Base-by-base conservation (phyloP, 2,329 filamentous ascomycete species). In the Neofusicoccum parvum region DNA sequence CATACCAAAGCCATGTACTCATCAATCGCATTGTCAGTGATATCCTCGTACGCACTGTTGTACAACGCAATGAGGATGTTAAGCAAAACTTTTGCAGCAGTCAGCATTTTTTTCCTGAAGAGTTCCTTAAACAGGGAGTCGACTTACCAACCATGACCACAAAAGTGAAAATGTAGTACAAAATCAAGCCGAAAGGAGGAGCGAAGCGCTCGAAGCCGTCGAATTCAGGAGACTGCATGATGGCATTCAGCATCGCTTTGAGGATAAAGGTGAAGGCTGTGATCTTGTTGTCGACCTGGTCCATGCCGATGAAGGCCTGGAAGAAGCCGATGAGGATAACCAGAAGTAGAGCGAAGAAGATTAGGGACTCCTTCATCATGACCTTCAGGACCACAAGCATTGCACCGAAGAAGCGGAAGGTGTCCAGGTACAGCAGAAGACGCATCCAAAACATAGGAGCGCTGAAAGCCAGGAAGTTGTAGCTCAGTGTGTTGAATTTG, bases 91-190 rank as follows among this genome's bases (percentile, higher is more conserved):
- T 14, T 17, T 7, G 11, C 15, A 37, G 11, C 9, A 46, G 17
- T 60, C 14, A 60, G 45, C n/a, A 11, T 3, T 20, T 3, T 27
- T 5, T 5, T 1, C 9, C 5, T 5, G 20, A 10, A n/a, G 27
- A 36, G 27, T 36, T 3, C 37, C 7, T 15, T 3, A 17, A 15
- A 23, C 12, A 23, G 48, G 32, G 12, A 7, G 10, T 32, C n/a
- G 6, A 48, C 56, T 60, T 37, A 60, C 56, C 56, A 69, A 95
- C 94, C 90, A 97, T 97, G 73, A 99, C 91, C 45, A 98, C 89
- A 74, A 99, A 99, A 17, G 94, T 96, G 78, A 97, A 99, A 75
- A 96, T 87, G 81, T 99, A 99, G 82, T 99, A 99, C 10, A 99
- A 88, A 37, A 97, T 91, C 59, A 97, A 86, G 9, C 95, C 95